These are phyloP conservation scores for Hypsizygus marmoreus DNA, from an alignment of 768 basidiomycete genomes.

Conservation along the genomic window DNA sequence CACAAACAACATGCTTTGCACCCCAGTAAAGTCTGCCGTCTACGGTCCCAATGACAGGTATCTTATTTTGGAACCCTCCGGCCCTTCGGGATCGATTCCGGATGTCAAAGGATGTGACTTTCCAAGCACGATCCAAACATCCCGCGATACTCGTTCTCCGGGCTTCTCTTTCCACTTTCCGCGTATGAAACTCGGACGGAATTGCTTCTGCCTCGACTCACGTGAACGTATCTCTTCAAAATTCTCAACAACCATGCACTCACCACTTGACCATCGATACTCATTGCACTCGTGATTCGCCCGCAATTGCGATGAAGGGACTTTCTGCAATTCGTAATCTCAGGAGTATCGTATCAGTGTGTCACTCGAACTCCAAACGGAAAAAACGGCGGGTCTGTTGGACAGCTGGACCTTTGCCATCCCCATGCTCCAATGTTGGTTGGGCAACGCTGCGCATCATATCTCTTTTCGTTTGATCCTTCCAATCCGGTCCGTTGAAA, in stretches of 20 bases:
- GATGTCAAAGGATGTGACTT: slow-evolving; percentile 14
- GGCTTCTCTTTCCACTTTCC: slow-evolving; percentile 14
- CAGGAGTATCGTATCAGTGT: too few relatives aligned
- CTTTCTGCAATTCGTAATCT: not conserved
- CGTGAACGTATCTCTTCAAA: not conserved
- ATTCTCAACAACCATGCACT: not conserved
- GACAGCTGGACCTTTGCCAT: too few relatives aligned
- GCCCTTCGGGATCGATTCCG: slow-evolving; percentile 12
- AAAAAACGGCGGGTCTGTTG: too few relatives aligned
- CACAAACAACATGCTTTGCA: not conserved
- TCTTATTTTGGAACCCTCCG: slow-evolving; percentile 11
- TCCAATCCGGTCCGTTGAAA: slow-evolving; percentile 15
- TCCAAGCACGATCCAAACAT: slow-evolving; percentile 10
- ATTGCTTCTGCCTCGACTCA: slow-evolving; percentile 13
- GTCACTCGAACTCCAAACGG: too few relatives aligned
- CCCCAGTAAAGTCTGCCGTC: slow-evolving; percentile 1
- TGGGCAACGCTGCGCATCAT: not conserved
- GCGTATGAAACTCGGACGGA: slow-evolving; percentile 5
- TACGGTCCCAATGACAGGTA: slow-evolving; percentile 2
- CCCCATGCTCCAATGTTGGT: too few relatives aligned
- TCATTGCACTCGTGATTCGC: too few relatives aligned
- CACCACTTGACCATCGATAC: too few relatives aligned
- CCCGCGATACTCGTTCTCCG: slow-evolving; percentile 19
- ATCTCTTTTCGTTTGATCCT: slow-evolving; percentile 10
- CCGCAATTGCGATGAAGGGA: not conserved